Evolutionary conservation across 441 rosid species (phyloP).

Genomic region (Aquilaria agallochum): DNA sequence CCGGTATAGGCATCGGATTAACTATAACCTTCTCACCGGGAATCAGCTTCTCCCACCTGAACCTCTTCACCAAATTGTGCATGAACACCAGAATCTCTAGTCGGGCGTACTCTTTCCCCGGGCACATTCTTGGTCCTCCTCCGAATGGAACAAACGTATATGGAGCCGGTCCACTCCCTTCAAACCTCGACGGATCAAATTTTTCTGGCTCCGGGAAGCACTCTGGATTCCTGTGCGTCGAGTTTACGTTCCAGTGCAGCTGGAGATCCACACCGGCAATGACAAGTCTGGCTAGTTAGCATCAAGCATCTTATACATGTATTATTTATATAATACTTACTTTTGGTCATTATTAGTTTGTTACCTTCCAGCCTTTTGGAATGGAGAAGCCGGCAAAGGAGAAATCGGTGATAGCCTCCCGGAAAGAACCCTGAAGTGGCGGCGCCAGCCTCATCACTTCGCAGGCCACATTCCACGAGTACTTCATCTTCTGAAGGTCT

Average conservation of each 20-base stretch:
- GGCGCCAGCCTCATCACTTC: slow-evolving; percentile 33
- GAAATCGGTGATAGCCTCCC: slow-evolving; percentile 16
- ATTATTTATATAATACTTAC: no score
- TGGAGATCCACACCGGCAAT: neutral
- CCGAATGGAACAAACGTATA: slow-evolving; percentile 31
- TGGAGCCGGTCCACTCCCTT: slow-evolving; percentile 24
- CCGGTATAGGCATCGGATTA: slow-evolving; percentile 32
- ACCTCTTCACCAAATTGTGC: slow-evolving; percentile 27
- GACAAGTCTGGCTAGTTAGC: neutral
- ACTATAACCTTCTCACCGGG: slow-evolving; percentile 28
- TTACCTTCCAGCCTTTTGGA: slow-evolving; percentile 35
- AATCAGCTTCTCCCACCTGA: slow-evolving; percentile 23
- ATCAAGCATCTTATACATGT: no score
- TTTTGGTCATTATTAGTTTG: no score
- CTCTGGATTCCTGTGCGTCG: slow-evolving; percentile 24
- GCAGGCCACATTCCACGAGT: slow-evolving; percentile 33
- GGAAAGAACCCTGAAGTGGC: slow-evolving; percentile 15
- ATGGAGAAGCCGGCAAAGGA: slow-evolving; percentile 22
- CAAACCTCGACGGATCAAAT: slow-evolving; percentile 27
- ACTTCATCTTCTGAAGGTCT: slow-evolving; percentile 32
- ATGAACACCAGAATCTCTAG: slow-evolving; percentile 30
- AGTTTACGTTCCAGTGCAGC: slow-evolving; percentile 29
- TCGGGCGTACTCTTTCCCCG: slow-evolving; percentile 30
- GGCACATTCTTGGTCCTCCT: slow-evolving; percentile 34
- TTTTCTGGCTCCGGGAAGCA: slow-evolving; percentile 25